phyloP scores from a whole-genome alignment of 768 basidiomycete genomes.

The Calocybe cyanea region DNA sequence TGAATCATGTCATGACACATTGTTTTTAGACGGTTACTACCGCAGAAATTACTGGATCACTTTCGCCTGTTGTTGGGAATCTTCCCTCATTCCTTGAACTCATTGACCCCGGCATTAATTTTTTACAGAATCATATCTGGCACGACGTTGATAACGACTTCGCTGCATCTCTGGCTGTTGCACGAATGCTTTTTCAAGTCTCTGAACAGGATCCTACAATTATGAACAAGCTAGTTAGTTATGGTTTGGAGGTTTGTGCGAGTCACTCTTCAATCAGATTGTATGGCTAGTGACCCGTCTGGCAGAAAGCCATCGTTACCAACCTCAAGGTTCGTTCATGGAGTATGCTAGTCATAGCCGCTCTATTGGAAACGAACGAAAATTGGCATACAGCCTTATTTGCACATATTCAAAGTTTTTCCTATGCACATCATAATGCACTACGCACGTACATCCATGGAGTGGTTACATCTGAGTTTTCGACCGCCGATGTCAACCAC shows the following conservation, averaged over 20 bases:
- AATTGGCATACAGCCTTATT: slow-evolving; percentile 41
- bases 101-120: slow-evolving; percentile 49
- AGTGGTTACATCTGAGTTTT: slow-evolving; percentile 34
- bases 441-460: slow-evolving; percentile 39
- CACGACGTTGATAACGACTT: slow-evolving; percentile 50
- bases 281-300: not conserved
- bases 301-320: slow-evolving; percentile 31
- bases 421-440: slow-evolving; percentile 39
- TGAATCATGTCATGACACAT: not conserved
- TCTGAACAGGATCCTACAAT: slow-evolving; percentile 39
- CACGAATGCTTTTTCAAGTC: slow-evolving; percentile 49
- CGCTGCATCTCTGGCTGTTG: slow-evolving; percentile 44
- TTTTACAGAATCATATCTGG: slow-evolving; percentile 49
- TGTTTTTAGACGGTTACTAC: slow-evolving; percentile 22
- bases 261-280: not conserved
- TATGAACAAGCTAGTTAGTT: slow-evolving; percentile 34
- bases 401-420: slow-evolving; percentile 48
- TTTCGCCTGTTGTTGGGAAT: slow-evolving; percentile 27
- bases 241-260: slow-evolving; percentile 30
- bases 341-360: slow-evolving; percentile 59
- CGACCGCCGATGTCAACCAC: slow-evolving; percentile 60
- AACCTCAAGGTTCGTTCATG: slow-evolving; percentile 51
- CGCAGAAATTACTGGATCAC: slow-evolving; percentile 23
- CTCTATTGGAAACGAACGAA: slow-evolving; percentile 37
- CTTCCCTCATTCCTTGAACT: slow-evolving; percentile 33